phyloP scores from a whole-genome alignment of 2,329 filamentous ascomycete species.

The Trichoderma koningiopsis region DNA sequence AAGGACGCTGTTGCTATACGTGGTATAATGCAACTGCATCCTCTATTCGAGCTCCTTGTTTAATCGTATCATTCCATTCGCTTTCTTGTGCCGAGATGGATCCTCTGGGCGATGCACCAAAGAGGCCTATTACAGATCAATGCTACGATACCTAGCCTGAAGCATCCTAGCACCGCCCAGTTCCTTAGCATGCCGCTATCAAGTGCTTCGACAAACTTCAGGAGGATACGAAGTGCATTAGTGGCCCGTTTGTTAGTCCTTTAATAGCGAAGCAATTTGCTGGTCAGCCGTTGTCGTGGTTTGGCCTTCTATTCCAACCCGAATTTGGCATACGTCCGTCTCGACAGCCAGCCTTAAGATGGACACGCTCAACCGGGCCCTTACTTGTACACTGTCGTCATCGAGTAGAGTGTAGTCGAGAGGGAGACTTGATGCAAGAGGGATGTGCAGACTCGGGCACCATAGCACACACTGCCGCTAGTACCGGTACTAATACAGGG shows the following conservation, averaged over 20 bases:
- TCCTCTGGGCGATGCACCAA: neutral
- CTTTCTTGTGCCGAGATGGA: constrained; percentile 3
- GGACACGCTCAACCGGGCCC: neutral
- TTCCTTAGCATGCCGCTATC: neutral
- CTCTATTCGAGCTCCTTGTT: neutral
- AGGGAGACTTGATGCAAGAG: neutral
- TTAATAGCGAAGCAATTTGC: neutral
- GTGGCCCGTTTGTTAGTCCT: neutral
- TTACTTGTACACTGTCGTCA: neutral
- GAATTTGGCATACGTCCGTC: neutral
- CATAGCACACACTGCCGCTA: neutral
- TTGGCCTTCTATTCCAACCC: neutral
- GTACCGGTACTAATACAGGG: neutral
- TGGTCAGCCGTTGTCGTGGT: neutral
- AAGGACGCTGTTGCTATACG: neutral
- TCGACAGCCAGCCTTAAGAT: neutral
- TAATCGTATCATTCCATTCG: neutral
- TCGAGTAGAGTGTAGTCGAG: neutral
- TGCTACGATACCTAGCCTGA: neutral
- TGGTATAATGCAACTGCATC: neutral
- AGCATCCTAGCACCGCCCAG: neutral
- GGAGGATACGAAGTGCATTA: neutral
- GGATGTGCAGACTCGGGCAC: neutral
- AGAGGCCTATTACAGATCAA: constrained; percentile 14
- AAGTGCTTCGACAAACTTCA: neutral